phyloP scores from a whole-genome alignment of 768 basidiomycete genomes.

The Inosperma sp. region DNA sequence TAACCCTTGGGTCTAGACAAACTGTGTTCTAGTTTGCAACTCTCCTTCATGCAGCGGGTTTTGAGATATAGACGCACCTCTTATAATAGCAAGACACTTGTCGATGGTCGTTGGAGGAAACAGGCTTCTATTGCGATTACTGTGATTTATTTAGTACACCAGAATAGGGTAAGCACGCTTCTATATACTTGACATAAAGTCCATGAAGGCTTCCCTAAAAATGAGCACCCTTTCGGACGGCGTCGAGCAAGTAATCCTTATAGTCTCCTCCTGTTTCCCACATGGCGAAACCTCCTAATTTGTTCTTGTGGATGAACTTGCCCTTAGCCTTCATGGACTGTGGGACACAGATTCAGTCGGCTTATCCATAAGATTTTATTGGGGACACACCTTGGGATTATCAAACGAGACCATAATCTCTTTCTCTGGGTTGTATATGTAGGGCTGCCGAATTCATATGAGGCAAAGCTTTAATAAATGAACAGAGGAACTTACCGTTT shows the following conservation, averaged over 20 bases:
- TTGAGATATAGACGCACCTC: conserved; percentile 30
- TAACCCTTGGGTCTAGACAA: not conserved
- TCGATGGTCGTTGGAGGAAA: not conserved
- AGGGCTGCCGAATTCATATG: conserved; percentile 32
- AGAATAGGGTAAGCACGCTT: too few species aligned
- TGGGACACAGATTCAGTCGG: not conserved
- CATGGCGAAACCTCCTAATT: conserved; percentile 60
- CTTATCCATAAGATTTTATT: not conserved
- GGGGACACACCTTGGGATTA: conserved; percentile 33
- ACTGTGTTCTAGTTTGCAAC: conserved; percentile 67
- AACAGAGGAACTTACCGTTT: conserved; percentile 50
- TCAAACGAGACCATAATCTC: conserved; percentile 50
- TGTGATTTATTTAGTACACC: not conserved
- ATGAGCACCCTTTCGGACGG: conserved; percentile 34
- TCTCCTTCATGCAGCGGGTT: conserved; percentile 65
- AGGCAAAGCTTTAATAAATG: not conserved
- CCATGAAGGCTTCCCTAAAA: conserved; percentile 14
- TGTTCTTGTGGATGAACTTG: conserved; percentile 46
- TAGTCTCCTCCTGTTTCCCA: conserved; percentile 72
- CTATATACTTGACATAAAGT: not conserved
- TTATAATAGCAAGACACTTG: not conserved
- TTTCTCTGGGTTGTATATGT: conserved; percentile 38
- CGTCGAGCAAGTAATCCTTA: conserved; percentile 41
- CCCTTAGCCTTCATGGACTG: conserved; percentile 51
- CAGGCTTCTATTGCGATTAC: not conserved